Percentiles rank a stretch among this genome's conserved stretches.
Evolutionary conservation across 192 early-diverging fungal genomes (phyloP).

Genomic region (Polychytrium aggregatum): DNA sequence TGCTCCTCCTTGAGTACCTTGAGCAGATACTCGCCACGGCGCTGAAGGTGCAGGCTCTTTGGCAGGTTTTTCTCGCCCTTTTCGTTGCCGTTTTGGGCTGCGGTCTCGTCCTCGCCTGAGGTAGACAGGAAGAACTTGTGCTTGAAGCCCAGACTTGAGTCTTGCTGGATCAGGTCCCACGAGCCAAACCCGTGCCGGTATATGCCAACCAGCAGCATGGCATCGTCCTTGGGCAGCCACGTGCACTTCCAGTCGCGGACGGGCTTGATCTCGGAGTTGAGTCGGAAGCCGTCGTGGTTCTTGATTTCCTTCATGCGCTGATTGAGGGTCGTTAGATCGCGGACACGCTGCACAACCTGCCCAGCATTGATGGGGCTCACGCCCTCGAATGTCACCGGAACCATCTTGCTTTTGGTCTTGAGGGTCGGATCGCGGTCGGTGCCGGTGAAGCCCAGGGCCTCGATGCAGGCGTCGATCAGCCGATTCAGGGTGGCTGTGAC

Average conservation of each 20-base stretch:
- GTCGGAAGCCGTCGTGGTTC: constrained; percentile 62
- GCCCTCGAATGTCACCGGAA: constrained; percentile 64
- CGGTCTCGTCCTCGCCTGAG: constrained; percentile 14
- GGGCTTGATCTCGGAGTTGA: constrained; percentile 67
- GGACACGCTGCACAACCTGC: constrained; percentile 59
- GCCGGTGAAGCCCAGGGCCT: constrained; percentile 31
- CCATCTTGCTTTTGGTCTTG: constrained; percentile 55
- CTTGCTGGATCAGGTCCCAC: constrained; percentile 78
- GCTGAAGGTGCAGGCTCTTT: constrained; percentile 71
- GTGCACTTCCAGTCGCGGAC: constrained; percentile 65
- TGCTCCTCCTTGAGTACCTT: constrained; percentile 69
- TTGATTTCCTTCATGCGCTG: constrained; percentile 39
- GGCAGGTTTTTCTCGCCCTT: constrained; percentile 47
- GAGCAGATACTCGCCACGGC: constrained; percentile 84
- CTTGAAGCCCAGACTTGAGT: constrained; percentile 60
- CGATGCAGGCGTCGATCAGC: constrained; percentile 41
- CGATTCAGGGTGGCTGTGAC: constrained; percentile 29
- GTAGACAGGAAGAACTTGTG: constrained; percentile 86
- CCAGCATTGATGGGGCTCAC: constrained; percentile 79
- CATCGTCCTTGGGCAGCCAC: constrained; percentile 90
- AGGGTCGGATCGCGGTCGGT: constrained; percentile 21
- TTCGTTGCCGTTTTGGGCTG: no score
- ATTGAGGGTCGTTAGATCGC: constrained; percentile 59
- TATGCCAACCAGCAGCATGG: constrained; percentile 91
- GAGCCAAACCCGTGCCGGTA: constrained; percentile 84